Percentiles rank a stretch among this genome's conserved stretches.
Evolutionary conservation across 441 rosid species (phyloP).

Genomic region (Gossypium schwendimanii): DNA sequence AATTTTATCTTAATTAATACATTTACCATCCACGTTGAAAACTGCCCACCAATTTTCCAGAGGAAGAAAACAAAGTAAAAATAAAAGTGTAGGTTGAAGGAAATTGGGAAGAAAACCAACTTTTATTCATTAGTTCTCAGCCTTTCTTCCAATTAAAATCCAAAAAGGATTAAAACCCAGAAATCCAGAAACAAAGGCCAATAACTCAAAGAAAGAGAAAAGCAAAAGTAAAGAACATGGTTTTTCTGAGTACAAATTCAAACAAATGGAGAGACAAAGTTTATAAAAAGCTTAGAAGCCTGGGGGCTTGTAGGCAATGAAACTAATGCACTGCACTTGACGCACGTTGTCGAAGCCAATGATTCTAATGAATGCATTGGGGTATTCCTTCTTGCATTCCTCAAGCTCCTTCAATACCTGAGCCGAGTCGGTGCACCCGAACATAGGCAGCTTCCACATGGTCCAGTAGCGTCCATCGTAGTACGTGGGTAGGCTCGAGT

Average conservation of each 20-base stretch:
- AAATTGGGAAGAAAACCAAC: too few relatives aligned
- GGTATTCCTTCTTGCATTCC: conserved; percentile 41
- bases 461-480: conserved; percentile 53
- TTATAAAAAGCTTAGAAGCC: not conserved
- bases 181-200: not conserved
- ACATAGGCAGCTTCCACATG: conserved; percentile 60
- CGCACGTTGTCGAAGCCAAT: conserved; percentile 62
- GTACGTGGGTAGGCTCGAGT: conserved; percentile 37
- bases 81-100: too few relatives aligned
- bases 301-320: conserved; percentile 62
- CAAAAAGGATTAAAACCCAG: not conserved
- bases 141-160: not conserved
- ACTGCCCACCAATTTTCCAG: too few relatives aligned
- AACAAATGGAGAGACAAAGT: not conserved
- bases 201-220: not conserved
- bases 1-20: too few relatives aligned
- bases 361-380: conserved; percentile 32
- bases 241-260: not conserved
- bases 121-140: conserved; percentile 9
- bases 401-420: conserved; percentile 57
- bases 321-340: conserved; percentile 74
- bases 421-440: conserved; percentile 45
- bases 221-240: not conserved
- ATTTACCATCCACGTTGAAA: too few relatives aligned
- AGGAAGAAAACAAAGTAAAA: too few relatives aligned